Conservation (phyloP, 257 asterid genomes). For the Salvia rosmarinus region DNA sequence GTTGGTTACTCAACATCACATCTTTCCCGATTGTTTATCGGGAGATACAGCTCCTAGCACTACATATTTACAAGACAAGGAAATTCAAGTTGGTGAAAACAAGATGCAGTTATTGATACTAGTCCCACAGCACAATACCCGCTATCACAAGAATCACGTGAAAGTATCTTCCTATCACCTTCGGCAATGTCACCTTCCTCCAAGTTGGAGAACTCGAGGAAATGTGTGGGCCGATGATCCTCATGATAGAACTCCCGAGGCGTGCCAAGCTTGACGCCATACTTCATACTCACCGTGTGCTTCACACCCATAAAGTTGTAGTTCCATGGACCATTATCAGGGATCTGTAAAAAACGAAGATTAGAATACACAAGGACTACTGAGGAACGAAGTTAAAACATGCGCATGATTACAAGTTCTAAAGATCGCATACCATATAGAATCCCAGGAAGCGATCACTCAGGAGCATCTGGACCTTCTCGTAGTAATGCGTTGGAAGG, state of each 20-base stretch:
- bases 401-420: neutral
- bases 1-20: neutral
- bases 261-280: slow-evolving; percentile 80
- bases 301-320: slow-evolving; percentile 97
- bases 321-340: slow-evolving; percentile 96
- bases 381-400: neutral
- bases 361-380: neutral
- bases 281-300: slow-evolving; percentile 82
- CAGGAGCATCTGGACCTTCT: slow-evolving; percentile 96
- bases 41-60: neutral
- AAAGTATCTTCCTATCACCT: slow-evolving; percentile 97
- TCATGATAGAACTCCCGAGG: slow-evolving; percentile 90
- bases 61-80: slow-evolving; percentile 20
- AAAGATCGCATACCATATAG: slow-evolving; percentile 67
- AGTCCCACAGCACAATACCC: neutral
- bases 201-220: slow-evolving; percentile 90
- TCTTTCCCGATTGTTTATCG: neutral
- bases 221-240: slow-evolving; percentile 93
- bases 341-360: slow-evolving; percentile 52
- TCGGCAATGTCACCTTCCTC: slow-evolving; percentile 94
- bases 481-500: slow-evolving; percentile 91
- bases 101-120: neutral
- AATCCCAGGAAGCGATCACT: slow-evolving; percentile 98
- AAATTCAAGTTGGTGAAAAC: neutral
- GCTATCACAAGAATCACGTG: slow-evolving; percentile 34